Conservation (phyloP, 108 stramenopile species). For the Stephanodiscus triporus region DNA sequence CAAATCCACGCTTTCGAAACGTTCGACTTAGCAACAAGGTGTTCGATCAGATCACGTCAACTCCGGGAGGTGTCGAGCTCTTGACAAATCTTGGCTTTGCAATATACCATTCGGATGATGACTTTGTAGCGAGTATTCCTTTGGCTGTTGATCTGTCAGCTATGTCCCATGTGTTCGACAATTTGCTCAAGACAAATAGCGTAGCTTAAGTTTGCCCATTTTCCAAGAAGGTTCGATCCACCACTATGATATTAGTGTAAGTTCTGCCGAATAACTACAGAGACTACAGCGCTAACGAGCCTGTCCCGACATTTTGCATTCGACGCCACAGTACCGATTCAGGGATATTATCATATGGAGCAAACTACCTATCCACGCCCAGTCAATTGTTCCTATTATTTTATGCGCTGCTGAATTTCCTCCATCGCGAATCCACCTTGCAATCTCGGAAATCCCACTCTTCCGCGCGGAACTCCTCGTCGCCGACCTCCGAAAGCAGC, state of each 20-base stretch:
- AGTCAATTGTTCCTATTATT: neutral
- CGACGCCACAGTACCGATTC: too few relatives aligned
- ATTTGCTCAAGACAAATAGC: slow-evolving; percentile 10
- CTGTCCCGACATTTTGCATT: too few relatives aligned
- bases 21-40: slow-evolving; percentile 76
- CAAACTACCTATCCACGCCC: neutral
- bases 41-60: slow-evolving; percentile 67
- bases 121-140: slow-evolving; percentile 63
- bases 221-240: neutral
- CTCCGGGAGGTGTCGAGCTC: slow-evolving; percentile 55
- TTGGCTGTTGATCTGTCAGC: slow-evolving; percentile 23
- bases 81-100: slow-evolving; percentile 63
- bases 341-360: neutral
- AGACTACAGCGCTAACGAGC: too few relatives aligned
- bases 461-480: slow-evolving; percentile 32
- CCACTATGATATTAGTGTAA: too few relatives aligned
- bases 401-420: slow-evolving; percentile 22
- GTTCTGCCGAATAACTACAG: too few relatives aligned
- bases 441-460: slow-evolving; percentile 39
- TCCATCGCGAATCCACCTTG: slow-evolving; percentile 36
- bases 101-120: slow-evolving; percentile 55
- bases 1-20: slow-evolving; percentile 64
- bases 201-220: too few relatives aligned
- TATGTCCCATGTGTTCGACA: slow-evolving; percentile 28
- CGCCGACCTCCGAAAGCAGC: slow-evolving; percentile 40